Base-by-base conservation (phyloP, 352 stramenopile genomes). In the Phytophthora citricola region DNA sequence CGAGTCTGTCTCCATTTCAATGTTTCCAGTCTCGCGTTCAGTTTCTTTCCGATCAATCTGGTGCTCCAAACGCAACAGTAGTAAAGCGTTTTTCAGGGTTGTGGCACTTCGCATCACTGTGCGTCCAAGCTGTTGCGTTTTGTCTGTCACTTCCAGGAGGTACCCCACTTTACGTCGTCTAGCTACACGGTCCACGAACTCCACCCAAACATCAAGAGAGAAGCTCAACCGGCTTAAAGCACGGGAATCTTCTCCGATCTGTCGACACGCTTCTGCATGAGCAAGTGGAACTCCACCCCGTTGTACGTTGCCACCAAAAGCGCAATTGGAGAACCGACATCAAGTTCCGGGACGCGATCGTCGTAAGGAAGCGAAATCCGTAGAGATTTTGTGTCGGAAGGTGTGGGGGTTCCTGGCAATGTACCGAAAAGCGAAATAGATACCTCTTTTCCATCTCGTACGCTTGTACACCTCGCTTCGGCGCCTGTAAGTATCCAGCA, bases 121-220 rank as follows among this genome's bases (percentile, higher is more conserved):
- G 9, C 65, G 63, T 47, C 53, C 56, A 69, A 27, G 29, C 51
- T 60, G 67, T 31, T 65, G 44, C 10, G 5, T 24, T 20, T 50
- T 39, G 27, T 89, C 77, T 27, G 79, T 63, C 8, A 92, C 79
- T 1, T 69, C 69, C 31, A 94, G 73, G 4, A 94, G 20, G 58
- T 94, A 94, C 0, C 75, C 77, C 14, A 94, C 73, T 55, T 89
- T 90, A n/a, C 86, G 78, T 22, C 75, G 78, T 2, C 83, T 83
- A 9, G 71, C 75, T 5, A 76, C 58, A 1, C 71, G 66, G 29
- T 94, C 84, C 4, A 93, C 85, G 8, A 73, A 79, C 40, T 94
- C 86, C 15, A 93, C 59, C 86, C 86, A 94, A 53, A 87, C 71
- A n/a, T 79, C 71, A 3, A 92, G 63, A 11, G 74, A 78, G 26